Evolutionary conservation across 768 basidiomycete species (phyloP), one percentile per base, ranked within the genome.

Genomic region (Boletus pseudo-olivaceus): DNA sequence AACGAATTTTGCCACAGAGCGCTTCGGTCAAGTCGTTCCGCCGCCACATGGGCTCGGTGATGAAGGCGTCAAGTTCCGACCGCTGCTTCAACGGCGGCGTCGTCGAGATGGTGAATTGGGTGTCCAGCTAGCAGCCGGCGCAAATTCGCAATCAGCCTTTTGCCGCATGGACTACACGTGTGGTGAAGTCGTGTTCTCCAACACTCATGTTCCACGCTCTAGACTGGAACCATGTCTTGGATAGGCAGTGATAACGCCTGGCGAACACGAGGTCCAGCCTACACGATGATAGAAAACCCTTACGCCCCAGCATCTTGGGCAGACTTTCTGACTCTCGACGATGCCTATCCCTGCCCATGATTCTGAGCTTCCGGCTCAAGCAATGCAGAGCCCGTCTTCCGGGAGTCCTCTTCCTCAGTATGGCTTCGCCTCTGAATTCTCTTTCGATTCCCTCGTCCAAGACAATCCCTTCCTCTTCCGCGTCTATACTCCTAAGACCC

Each of bases 391-490:
- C 53, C 64, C 70, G 30, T 62, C 61, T 38, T 43, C 37, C 15
- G 58, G 56, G 11, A 55, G 33, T 20, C 64, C 69, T 35, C 76
- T 88, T 45, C 87, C 88, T 49, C 89, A 88, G 68, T 85, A 85
- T 62, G 88, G 88, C 49, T 90, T 89, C 65, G 80, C 83, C 40
- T 65, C 79, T 40, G 81, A 85, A 58, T 71, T 79, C 65, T 75
- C 82, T 40, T 90, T 90, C 65, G 78, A 81, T 49, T 73, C 71
- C 34, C 79, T 91, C 41, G 70, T 85, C 59, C 72, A 78, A 49
- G 74, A 78, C 50, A 90, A 90, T 66, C 82, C 80, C 33, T 90
- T 88, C 71, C 78, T 91, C 62, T 91, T 87, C 75, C 87, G 89
- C 40, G 82, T 91, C 14, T 84, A 90, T 66, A 89, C 88, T 34